These are phyloP conservation scores for Ophioceras dolichostomum DNA, from an alignment of 2,329 filamentous ascomycete genomes.

Conservation along the genomic window DNA sequence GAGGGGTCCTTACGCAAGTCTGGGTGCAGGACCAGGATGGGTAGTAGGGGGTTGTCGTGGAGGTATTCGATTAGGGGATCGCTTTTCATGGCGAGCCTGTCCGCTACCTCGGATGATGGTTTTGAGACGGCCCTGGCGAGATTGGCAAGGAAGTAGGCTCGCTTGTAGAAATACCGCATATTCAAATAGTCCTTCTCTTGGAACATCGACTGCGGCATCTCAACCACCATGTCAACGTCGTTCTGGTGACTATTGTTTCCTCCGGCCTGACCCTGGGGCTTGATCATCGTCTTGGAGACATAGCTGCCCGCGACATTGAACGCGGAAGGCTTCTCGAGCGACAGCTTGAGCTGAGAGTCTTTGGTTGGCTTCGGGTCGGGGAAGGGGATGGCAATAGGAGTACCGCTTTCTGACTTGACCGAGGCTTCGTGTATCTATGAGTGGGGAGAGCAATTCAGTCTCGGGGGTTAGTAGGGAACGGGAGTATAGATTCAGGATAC, in stretches of 20 bases:
- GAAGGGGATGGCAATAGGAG: constrained; percentile 67
- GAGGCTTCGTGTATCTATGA: constrained; percentile 56
- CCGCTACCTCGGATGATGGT: constrained; percentile 13
- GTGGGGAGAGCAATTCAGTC: neutral
- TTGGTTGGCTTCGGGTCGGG: constrained; percentile 66
- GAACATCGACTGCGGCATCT: constrained; percentile 70
- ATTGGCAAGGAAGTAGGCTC: constrained; percentile 82
- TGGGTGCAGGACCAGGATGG: constrained; percentile 42
- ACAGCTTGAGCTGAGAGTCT: constrained; percentile 70
- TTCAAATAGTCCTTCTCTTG: constrained; percentile 93
- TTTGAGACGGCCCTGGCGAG: constrained; percentile 59
- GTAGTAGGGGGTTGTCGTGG: constrained; percentile 65
- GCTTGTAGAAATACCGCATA: constrained; percentile 87
- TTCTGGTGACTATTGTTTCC: no score
- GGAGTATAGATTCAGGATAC: no score
- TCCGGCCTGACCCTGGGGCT: constrained; percentile 45
- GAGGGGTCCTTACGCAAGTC: no score
- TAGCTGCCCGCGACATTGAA: constrained; percentile 89
- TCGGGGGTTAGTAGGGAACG: no score
- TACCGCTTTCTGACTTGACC: constrained; percentile 52
- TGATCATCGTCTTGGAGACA: constrained; percentile 60
- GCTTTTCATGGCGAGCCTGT: constrained; percentile 42
- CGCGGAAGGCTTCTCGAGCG: constrained; percentile 61
- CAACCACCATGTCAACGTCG: constrained; percentile 71
- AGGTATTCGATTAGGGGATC: constrained; percentile 55